Base-by-base conservation (phyloP, 2,329 filamentous ascomycete genomes). In the Beauveria brongniartii region DNA sequence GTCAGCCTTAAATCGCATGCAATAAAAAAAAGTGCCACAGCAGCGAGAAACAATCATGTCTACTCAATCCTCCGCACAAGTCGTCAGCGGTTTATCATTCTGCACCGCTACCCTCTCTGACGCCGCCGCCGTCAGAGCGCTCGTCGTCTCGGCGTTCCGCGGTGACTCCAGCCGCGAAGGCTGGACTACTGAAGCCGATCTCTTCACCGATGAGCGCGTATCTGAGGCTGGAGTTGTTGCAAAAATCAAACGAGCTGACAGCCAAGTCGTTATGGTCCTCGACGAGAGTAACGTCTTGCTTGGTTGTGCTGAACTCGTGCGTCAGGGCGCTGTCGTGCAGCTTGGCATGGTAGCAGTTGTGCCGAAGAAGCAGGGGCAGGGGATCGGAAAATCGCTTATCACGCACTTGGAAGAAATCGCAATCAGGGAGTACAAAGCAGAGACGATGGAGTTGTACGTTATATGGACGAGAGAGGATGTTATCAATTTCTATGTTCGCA, bases 301-400 rank as follows among this genome's bases (percentile, higher is more conserved):
- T 2, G 73, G 72, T n/a, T 80, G 78, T 71, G 79, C 76, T 66
- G 78, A 80, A 59, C 58, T 80, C 3, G 62, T 71, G 28, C 67
- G 66, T 28, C 69, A 66, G 18, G 63, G 64, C 28, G 67, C 62
- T 24, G 62, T 71, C 46, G 74, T 71, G 18, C 77, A 79, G 67
- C 78, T 81, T 50, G 78, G 77, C 56, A 71, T 81, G 48, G 78
- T 81, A 20, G 78, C 78, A 46, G 78, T 81, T 0, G 72, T 76
- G 44, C 75, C 76, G 3, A 58, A 58, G 3, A 64, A 70, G 24
- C 78, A 81, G 68, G 73, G 72, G 3, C 73, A 74, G 8, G 78
- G 79, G 0, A 66, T 81, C 44, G 79, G 79, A 0, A 66, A 71
- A 55, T 67, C 66, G 61, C 73, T 80, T 12, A 69, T 81, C 14